phyloP scores from a whole-genome alignment of 495 filamentous ascomycete genomes.

The Penicillium tannophilum region DNA sequence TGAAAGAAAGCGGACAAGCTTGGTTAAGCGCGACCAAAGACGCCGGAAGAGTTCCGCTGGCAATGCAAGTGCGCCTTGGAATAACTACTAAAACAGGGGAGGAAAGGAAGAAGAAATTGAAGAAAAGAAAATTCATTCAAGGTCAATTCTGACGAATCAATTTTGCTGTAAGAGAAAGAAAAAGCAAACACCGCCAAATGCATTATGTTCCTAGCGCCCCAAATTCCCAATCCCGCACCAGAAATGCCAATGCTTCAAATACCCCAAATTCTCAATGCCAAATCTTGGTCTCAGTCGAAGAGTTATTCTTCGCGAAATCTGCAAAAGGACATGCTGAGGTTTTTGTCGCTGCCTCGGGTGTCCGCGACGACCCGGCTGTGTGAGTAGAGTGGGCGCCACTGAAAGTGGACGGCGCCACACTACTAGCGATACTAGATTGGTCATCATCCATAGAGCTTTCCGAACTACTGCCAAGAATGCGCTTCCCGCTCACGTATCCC shows the following conservation, averaged over 20 bases:
- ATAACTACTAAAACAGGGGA: neutral
- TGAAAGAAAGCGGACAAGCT: neutral
- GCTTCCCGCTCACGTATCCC: slow-evolving; percentile 58
- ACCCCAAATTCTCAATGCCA: slow-evolving; percentile 28
- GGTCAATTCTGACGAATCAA: neutral
- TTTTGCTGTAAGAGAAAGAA: neutral
- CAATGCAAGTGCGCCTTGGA: neutral
- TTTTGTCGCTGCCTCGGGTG: neutral
- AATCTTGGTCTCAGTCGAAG: slow-evolving; percentile 39
- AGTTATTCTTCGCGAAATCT: slow-evolving; percentile 23
- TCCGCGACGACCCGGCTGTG: neutral
- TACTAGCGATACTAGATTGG: slow-evolving; percentile 32
- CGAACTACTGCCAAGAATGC: slow-evolving; percentile 43
- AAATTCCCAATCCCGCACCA: slow-evolving; percentile 12
- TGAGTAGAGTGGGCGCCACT: slow-evolving; percentile 23
- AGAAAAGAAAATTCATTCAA: neutral
- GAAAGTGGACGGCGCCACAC: slow-evolving; percentile 20
- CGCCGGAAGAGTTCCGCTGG: neutral
- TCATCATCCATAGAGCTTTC: slow-evolving; percentile 39
- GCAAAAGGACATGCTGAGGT: slow-evolving; percentile 42
- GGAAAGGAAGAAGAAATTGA: neutral
- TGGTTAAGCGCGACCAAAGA: neutral
- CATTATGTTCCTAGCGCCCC: neutral
- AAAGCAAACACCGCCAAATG: slow-evolving; percentile 4
- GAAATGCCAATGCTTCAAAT: slow-evolving; percentile 5